Evolutionary conservation across 257 asterid genomes (phyloP).

Genomic region (Solanum tacnaense): DNA sequence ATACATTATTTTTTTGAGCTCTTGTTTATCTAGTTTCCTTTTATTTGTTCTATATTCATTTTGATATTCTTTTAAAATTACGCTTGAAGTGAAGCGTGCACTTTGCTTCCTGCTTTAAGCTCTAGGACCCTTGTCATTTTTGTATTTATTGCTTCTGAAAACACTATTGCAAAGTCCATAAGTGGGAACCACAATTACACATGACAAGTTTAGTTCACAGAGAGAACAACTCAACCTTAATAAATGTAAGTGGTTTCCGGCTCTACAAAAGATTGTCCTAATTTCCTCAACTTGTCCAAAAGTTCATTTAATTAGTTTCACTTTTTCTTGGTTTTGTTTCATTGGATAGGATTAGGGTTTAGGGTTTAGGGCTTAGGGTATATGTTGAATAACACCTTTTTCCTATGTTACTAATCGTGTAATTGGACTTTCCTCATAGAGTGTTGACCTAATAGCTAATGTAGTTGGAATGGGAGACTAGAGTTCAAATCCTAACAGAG

Average conservation of each 20-base stretch:
- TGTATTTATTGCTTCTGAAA: not conserved
- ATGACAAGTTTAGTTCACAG: not conserved
- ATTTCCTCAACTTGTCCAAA: not conserved
- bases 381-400: not conserved
- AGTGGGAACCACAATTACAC: not conserved
- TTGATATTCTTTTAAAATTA: not conserved
- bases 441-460: not conserved
- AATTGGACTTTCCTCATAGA: not conserved
- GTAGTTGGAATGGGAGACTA: not conserved
- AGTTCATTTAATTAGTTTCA: not conserved
- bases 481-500: not conserved
- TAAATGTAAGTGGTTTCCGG: not conserved
- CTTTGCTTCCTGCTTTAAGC: not conserved
- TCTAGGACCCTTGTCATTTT: not conserved
- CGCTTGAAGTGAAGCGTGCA: not conserved
- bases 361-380: too few species aligned
- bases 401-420: not conserved
- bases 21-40: not conserved
- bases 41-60: not conserved
- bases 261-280: not conserved
- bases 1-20: not conserved
- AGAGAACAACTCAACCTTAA: not conserved
- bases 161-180: not conserved
- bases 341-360: not conserved
- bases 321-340: not conserved